Base-by-base conservation (phyloP, 176 grass and related monocot species). In the Musa troglodytarum region DNA sequence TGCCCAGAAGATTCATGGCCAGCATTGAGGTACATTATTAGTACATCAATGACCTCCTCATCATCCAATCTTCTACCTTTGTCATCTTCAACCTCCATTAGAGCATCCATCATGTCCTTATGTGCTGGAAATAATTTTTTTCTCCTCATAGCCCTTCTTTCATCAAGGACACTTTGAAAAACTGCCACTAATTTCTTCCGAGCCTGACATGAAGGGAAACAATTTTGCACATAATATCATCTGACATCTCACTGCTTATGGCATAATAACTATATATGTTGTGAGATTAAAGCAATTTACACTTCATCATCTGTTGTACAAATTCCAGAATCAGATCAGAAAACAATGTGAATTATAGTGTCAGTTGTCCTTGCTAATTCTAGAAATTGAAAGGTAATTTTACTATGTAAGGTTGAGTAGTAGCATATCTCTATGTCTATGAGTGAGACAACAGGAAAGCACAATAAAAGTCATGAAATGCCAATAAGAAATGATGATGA, bases 1-100 rank as follows among this genome's bases (percentile, higher is more conserved):
- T 96, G 93, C 1, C 89, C 93, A 0, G 93, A 96, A 11, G 93
- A 96, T 82, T 96, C 93, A 73, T 96, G 93, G 0, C 93, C 93
- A 17, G 89, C 93, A 72, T 96, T 96, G 15, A 96, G 87, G 79
- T 96, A 96, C 93, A 96, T 92, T 77, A 92, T 72, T 58, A 96
- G 79, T 56, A 92, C 52, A 76, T 96, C 93, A 49, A 96, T 85
- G 72, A 96, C 90, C 81, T 92, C 89, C 64, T 96, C 89, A 24
- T 90, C 85, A 0, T 57, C 69, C 64, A 96, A 87, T 49, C 54
- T 81, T 69, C 88, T 74, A 23, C 90, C 90, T 1, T 65, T 59
- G 43, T 94, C 95, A 84, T 87, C 95, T 65, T 84, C 75, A 11
- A 56, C 81, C 4, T 83, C 86, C 53, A 94, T 80, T 23, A 99